phyloP scores from a whole-genome alignment of 169 alveolate species.

The Plasmodium reichenowi region DNA sequence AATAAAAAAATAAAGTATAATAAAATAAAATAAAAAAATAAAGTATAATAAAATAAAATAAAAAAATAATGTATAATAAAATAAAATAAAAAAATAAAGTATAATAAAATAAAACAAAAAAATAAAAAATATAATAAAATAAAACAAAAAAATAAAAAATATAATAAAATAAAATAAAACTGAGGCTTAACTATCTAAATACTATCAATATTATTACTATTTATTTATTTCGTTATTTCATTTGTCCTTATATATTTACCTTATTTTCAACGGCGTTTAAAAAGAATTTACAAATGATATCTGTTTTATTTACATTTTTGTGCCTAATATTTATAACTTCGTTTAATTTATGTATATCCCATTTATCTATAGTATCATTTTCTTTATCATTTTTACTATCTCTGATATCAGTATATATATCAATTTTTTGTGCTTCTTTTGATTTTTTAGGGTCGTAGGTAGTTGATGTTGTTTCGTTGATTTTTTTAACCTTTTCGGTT shows the following conservation, averaged over 20 bases:
- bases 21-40: no score
- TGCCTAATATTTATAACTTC: conserved; percentile 88
- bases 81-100: no score
- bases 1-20: no score
- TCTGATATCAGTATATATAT: conserved; percentile 96
- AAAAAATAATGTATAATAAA: no score
- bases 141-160: neutral
- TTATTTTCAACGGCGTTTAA: conserved; percentile 96
- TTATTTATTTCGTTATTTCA: neutral
- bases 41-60: neutral
- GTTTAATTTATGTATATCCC: conserved; percentile 81
- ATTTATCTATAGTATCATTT: conserved; percentile 83
- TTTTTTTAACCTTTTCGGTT: conserved; percentile 89
- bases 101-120: neutral
- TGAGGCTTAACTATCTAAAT: no score
- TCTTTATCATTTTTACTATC: conserved; percentile 86
- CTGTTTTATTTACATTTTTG: conserved; percentile 87
- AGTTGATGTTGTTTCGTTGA: conserved; percentile 79
- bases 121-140: neutral
- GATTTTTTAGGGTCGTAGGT: conserved; percentile 88
- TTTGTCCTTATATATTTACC: conserved; percentile 38
- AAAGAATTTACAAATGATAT: conserved; percentile 96
- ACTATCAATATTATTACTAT: neutral
- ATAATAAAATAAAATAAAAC: no score
- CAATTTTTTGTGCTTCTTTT: conserved; percentile 92